Evolutionary conservation across 1,284 basidiomycete genomes (phyloP), one percentile per base, ranked within the genome.

Genomic region (Heterobasidion irregulare): DNA sequence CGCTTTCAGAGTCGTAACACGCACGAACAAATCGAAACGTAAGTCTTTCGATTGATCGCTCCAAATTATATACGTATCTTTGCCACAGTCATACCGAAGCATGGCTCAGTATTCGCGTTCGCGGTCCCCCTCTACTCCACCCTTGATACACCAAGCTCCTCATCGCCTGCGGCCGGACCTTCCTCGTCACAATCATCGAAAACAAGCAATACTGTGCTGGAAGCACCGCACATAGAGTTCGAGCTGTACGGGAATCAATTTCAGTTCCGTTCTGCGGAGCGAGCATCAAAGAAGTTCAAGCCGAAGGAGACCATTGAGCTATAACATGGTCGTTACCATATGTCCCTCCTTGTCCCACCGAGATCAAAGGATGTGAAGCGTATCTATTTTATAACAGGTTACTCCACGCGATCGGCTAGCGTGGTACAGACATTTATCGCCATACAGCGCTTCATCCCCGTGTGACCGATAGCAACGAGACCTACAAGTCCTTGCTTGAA

Each of bases 241-340:
- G 84, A 92, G 58, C 72, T 94, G 2, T 84, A 89, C 63, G 92
- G 92, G 9, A 90, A 89, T 64, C 88, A 93, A 64, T 92, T 94
- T 68, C 75, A 83, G 48, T 93, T 89, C 70, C 79, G 89, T 33
- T 79, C 88, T 16, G 82, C 86, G 16, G 92, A 94, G 57, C 75
- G 92, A 5, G 86, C 89, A 1, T 84, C 82, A 19, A 72, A 80
- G 58, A 94, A 93, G 66, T 94, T 93, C 68, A 94, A 94, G 69
- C 78, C 80, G 58, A 92, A 92, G 66, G 87, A 86, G 64, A 88
- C 80, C 6, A 82, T 90, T 54, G 88, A 89, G 63, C 66, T 90
- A 12, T 88, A 67, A 73, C 38, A 26, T 26, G 19, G 3, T 3
- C 19, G 2, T 2, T 26, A 26, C 19, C 19, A 3, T 26, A 26